Percentiles rank a stretch among this genome's conserved stretches.
Conservation (phyloP, 495 filamentous ascomycete species). For the Aspergillus nidulans region DNA sequence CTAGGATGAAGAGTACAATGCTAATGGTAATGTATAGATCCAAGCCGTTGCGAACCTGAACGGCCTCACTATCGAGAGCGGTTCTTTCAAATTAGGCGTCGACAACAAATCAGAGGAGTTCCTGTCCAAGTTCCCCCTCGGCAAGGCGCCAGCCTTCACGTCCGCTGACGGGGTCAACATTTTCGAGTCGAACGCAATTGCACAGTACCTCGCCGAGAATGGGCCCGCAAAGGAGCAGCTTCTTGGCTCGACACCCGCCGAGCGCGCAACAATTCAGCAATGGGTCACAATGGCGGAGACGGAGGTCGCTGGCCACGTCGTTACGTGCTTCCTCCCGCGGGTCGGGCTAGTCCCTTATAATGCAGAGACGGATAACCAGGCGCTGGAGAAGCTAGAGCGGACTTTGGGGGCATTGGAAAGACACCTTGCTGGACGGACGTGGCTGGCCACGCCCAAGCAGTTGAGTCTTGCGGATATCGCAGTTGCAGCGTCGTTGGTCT, state of each 20-base stretch:
- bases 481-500: conserved; percentile 34
- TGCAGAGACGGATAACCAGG: conserved; percentile 28
- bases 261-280: conserved; percentile 45
- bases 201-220: conserved; percentile 47
- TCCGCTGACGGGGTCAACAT: conserved; percentile 47
- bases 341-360: conserved; percentile 31
- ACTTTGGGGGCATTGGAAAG: conserved; percentile 40
- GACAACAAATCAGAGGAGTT: conserved; percentile 50
- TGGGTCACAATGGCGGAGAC: conserved; percentile 47
- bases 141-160: conserved; percentile 57
- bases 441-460: conserved; percentile 41
- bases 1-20: too few species aligned
- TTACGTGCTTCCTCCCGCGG: conserved; percentile 29
- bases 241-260: conserved; percentile 40
- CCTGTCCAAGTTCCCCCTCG: conserved; percentile 57
- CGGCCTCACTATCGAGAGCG: conserved; percentile 39
- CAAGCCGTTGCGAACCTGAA: conserved; percentile 51
- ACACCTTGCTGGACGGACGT: conserved; percentile 36
- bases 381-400: conserved; percentile 25
- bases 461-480: conserved; percentile 53
- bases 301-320: conserved; percentile 36
- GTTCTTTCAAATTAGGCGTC: conserved; percentile 39
- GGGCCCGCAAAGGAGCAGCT: conserved; percentile 50
- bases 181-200: conserved; percentile 53
- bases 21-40: too few species aligned